Evolutionary conservation across 306 rosid species (phyloP), one percentile per base, ranked within the genome.

Genomic region (Medicago truncatula): DNA sequence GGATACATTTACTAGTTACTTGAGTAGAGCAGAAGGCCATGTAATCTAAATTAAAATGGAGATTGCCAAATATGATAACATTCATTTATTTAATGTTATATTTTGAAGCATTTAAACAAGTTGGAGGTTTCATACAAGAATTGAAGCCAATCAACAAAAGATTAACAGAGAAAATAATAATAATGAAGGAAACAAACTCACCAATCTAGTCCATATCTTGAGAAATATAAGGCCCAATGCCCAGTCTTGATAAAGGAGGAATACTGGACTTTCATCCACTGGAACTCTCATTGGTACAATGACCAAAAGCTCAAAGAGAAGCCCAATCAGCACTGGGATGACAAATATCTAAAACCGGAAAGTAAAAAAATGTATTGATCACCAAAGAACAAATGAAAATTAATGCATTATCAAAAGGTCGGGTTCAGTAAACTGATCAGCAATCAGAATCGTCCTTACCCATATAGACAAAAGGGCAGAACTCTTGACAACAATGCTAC

Each of bases 171-270:
- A 38, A 67, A 71, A 60, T 6, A 58, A 25, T n/a, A 17, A 18
- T 54, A 56, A 52, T 49, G 36, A 74, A 20, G 60, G 44, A 76
- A 67, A 63, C 20, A 76, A 68, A 69, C 96, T 88, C 73, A 96
- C 99, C 97, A 96, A 82, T 92, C 99, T 90, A 77, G 99, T 96
- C 99, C 99, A 96, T 70, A 96, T 96, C 92, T 96, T 96, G 61
- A 96, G 99, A 80, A 96, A 92, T 77, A 96, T 96, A 76, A 96
- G 95, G 68, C 99, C 99, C 72, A 96, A 87, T 70, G 99, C 99
- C 99, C 99, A 96, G 81, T 96, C 99, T 78, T 96, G 99, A 83
- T 96, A 96, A 75, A 96, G 86, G 75, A 96, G 96, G 83, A 96
- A 96, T 74, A 96, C 98, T 49, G 99, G 99, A 87, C 98, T 96